Percentiles rank a stretch among this genome's conserved stretches.
These are phyloP conservation scores for Byssothecium circinans DNA, from an alignment of 2,329 filamentous ascomycete genomes.

Conservation along the genomic window DNA sequence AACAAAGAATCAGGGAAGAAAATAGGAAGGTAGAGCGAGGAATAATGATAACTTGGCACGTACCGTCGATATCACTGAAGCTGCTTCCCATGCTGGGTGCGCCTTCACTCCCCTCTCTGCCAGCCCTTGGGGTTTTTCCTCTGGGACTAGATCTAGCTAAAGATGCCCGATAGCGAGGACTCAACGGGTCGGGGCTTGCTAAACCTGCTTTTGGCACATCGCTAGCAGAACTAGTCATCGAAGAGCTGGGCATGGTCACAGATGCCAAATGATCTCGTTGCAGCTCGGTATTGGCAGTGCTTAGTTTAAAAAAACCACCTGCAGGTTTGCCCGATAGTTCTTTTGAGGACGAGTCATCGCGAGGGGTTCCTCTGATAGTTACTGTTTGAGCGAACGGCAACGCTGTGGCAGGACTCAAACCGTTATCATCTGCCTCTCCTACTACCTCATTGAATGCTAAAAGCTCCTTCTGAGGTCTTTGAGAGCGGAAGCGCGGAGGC, in stretches of 20 bases:
- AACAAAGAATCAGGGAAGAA: neutral
- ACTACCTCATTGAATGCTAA: constrained; percentile 34
- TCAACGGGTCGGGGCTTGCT: constrained; percentile 34
- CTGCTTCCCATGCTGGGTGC: constrained; percentile 64
- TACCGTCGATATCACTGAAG: constrained; percentile 81
- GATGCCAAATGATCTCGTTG: constrained; percentile 19
- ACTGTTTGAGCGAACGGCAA: constrained; percentile 48
- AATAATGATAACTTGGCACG: constrained; percentile 10
- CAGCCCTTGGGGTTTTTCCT: constrained; percentile 34
- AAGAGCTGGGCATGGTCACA: constrained; percentile 47
- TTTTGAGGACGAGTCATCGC: neutral
- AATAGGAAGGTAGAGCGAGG: neutral
- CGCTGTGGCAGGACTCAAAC: constrained; percentile 49
- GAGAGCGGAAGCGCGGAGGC: constrained; percentile 41
- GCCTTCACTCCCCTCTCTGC: constrained; percentile 38
- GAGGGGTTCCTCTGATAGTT: neutral
- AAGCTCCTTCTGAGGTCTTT: constrained; percentile 28
- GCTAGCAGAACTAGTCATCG: constrained; percentile 53
- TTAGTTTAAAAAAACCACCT: neutral
- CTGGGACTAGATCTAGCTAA: constrained; percentile 58
- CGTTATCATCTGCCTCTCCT: constrained; percentile 55
- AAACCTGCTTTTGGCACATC: constrained; percentile 24
- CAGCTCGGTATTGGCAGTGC: neutral
- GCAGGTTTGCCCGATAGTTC: neutral
- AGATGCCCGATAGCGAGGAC: constrained; percentile 62